phyloP scores from a whole-genome alignment of 441 rosid genomes.

The Erodium moschatum region DNA sequence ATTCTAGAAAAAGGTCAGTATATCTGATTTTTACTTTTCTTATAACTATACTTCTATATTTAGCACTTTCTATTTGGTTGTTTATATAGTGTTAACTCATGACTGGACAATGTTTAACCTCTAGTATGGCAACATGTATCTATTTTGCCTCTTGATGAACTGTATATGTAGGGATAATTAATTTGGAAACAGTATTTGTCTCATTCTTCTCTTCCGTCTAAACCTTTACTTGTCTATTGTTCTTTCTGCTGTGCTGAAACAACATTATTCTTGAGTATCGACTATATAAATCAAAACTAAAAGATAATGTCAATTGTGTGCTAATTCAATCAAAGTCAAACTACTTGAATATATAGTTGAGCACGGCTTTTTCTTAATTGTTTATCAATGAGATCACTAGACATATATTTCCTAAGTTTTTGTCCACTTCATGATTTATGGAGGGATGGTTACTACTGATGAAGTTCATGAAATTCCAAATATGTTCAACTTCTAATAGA shows the following conservation, averaged over 20 bases:
- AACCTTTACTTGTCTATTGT: not conserved
- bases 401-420: not conserved
- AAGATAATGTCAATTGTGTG: not conserved
- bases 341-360: not conserved
- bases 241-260: not conserved
- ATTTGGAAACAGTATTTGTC: not conserved
- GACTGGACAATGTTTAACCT: not conserved
- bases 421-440: not conserved
- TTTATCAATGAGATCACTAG: not conserved
- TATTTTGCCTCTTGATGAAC: not conserved
- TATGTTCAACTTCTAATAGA: slow-evolving; percentile 7
- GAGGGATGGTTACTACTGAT: not conserved
- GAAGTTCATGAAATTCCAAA: not conserved
- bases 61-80: not conserved
- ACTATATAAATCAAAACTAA: not conserved
- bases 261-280: not conserved
- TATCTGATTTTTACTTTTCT: not conserved
- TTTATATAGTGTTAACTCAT: not conserved
- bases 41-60: not conserved
- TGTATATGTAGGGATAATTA: not conserved
- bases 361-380: not conserved
- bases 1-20: slow-evolving; percentile 70
- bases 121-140: not conserved
- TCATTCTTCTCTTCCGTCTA: not conserved
- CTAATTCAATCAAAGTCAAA: not conserved